Evolutionary conservation across 1,284 basidiomycete species (phyloP), one percentile per base, ranked within the genome.

Genomic region (Taiwanofungus camphoratus): DNA sequence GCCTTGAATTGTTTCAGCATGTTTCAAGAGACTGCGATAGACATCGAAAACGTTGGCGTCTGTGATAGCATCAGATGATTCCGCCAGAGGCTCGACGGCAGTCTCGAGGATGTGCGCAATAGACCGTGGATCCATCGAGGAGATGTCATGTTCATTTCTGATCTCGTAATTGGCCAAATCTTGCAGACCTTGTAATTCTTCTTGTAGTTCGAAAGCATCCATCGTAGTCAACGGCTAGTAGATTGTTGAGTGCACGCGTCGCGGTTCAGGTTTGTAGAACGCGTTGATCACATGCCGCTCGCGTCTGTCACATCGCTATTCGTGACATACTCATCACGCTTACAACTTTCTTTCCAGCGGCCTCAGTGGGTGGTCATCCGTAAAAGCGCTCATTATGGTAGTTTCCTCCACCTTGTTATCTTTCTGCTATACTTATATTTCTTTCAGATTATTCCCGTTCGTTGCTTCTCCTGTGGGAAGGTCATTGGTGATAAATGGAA

Each of bases 401-500:
- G n/a, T n/a, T n/a, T n/a, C n/a, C n/a, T n/a, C n/a, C n/a, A n/a
- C n/a, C n/a, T n/a, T n/a, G n/a, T n/a, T n/a, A n/a, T n/a, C n/a
- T n/a, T n/a, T n/a, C n/a, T n/a, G n/a, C n/a, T n/a, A n/a, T n/a
- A n/a, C n/a, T n/a, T n/a, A n/a, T n/a, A n/a, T n/a, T n/a, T n/a
- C n/a, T n/a, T n/a, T n/a, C n/a, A 89, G 88, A 91, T 90, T 48
- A 90, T 91, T 49, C 87, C 88, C 42, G 83, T 92, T 4, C 78
- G 87, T 40, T 92, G 89, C 53, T 95, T 95, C 62, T 91, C 90
- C 22, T 95, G 91, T 58, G 92, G 92, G 35, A 94, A 94, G 66
- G 91, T 95, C 49, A 82, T 94, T 36, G 90, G 92, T 41, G 91
- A 95, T 71, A 88, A 94, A 53, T 95, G 92, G 92, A 85, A 81